Evolutionary conservation across 1,284 basidiomycete genomes (phyloP), one percentile per base, ranked within the genome.

Genomic region (Apiotrichum gamsii): DNA sequence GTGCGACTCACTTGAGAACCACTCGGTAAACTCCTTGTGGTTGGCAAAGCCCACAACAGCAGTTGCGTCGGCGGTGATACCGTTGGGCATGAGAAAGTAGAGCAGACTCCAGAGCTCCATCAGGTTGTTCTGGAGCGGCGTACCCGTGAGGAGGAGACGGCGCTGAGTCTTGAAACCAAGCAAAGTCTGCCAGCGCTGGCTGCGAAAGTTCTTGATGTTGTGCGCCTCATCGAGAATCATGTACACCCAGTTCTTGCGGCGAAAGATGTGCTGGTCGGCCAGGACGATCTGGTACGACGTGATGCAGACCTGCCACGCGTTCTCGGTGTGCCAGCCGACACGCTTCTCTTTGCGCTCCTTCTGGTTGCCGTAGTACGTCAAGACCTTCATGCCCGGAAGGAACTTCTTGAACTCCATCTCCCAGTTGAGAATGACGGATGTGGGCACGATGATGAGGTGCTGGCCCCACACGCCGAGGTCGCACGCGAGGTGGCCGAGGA

Each of bases 321-420:
- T 82, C 62, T 88, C 88, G 52, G 90, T 87, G 64, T 87, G 85
- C 94, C 94, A 97, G 11, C 94, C 94, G 52, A 87, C 81, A 10
- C 93, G 83, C 39, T 94, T 82, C 59, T 95, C 90, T 69, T 93
- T 94, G 43, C 93, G 84, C 50, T 91, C 87, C 70, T 90, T 90
- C 47, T 87, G 85, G 39, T 79, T 82, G 24, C 93, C 93, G 63
- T 95, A 91, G 73, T 96, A 97, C 49, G 88, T 87, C 30, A 97
- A 76, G 47, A 89, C 82, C 60, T 83, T 87, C 78, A 96, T 93
- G 1, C 91, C 93, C 0, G 93, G 93, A 3, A 96, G 76, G 66
- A 96, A 96, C 72, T 95, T 95, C 72, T 96, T 95, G 77, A 96
- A 96, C 69, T 96, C 93, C 87, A 96, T 94, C 70, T 95, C 93